A percentile compares a stretch with the other conserved stretches of the same genome.
These are phyloP conservation scores for Backusella luteola DNA, from an alignment of 192 early-diverging fungal species.

Conservation along the genomic window DNA sequence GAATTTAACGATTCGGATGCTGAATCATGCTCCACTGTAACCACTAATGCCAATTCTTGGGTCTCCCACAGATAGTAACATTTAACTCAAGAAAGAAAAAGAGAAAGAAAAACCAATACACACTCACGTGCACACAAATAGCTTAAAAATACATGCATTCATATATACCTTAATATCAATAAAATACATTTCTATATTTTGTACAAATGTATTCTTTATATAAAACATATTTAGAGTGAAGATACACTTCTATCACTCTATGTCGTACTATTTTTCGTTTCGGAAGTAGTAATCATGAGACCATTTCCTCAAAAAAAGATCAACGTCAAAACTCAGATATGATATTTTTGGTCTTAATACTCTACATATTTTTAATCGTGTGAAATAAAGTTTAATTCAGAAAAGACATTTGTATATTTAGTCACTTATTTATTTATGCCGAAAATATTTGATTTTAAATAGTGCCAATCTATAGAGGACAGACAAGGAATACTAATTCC, in stretches of 20 bases:
- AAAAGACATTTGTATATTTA: background rate
- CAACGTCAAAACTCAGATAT: background rate
- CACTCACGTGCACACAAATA: background rate
- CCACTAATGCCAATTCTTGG: constrained; percentile 4
- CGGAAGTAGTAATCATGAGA: background rate
- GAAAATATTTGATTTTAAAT: background rate
- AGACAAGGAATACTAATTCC: background rate
- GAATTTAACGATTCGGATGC: constrained; percentile 11
- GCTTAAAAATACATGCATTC: background rate
- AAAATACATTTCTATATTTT: background rate
- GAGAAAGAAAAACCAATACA: background rate
- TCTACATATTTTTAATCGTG: background rate
- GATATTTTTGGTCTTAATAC: too few relatives aligned
- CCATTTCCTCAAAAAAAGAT: too few relatives aligned
- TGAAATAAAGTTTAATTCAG: background rate
- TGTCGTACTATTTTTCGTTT: background rate
- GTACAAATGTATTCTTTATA: background rate
- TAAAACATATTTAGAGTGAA: background rate
- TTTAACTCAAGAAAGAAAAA: background rate
- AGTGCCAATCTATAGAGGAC: background rate
- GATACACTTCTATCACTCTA: background rate
- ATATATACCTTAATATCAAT: background rate
- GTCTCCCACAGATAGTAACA: background rate
- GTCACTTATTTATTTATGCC: too few relatives aligned
- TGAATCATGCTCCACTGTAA: background rate